phyloP scores from a whole-genome alignment of 2,329 filamentous ascomycete genomes.

The Curvularia sp. region DNA sequence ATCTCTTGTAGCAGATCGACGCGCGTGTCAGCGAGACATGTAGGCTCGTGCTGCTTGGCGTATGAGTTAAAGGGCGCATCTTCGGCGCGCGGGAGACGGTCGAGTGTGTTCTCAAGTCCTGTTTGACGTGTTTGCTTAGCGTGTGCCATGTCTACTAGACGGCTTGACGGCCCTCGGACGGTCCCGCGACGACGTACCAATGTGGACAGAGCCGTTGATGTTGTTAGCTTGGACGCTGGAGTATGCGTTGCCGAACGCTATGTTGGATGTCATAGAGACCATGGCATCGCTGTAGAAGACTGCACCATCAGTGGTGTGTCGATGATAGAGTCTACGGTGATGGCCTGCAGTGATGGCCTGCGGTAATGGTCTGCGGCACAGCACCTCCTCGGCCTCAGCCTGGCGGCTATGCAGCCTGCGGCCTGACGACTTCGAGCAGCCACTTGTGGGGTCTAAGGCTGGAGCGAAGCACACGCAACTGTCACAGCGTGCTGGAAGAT shows the following conservation, averaged over 20 bases:
- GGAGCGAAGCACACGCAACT: background rate
- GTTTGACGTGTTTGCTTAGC: slow-evolving; percentile 4
- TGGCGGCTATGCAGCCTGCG: background rate
- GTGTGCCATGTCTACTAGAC: too few relatives aligned
- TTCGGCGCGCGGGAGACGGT: slow-evolving; percentile 9
- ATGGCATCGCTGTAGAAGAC: background rate
- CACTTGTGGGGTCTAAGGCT: too few relatives aligned
- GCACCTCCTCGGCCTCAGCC: background rate
- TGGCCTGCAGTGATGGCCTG: too few relatives aligned
- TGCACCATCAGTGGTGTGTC: background rate
- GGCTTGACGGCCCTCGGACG: background rate
- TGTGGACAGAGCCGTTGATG: slow-evolving; percentile 2
- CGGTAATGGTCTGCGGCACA: background rate
- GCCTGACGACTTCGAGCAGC: too few relatives aligned
- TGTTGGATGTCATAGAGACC: slow-evolving; percentile 5
- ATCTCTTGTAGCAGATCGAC: slow-evolving; percentile 34
- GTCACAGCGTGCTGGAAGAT: too few relatives aligned
- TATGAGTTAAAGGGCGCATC: slow-evolving; percentile 34
- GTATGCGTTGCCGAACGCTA: background rate
- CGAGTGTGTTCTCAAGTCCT: slow-evolving; percentile 5
- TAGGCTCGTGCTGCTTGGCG: slow-evolving; percentile 25
- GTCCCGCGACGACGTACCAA: slow-evolving; percentile 4
- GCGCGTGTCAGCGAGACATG: slow-evolving; percentile 35
- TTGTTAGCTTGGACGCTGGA: background rate
- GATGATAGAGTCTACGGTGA: background rate